phyloP scores from a whole-genome alignment of 495 filamentous ascomycete genomes.

The Entonaema liquescens region DNA sequence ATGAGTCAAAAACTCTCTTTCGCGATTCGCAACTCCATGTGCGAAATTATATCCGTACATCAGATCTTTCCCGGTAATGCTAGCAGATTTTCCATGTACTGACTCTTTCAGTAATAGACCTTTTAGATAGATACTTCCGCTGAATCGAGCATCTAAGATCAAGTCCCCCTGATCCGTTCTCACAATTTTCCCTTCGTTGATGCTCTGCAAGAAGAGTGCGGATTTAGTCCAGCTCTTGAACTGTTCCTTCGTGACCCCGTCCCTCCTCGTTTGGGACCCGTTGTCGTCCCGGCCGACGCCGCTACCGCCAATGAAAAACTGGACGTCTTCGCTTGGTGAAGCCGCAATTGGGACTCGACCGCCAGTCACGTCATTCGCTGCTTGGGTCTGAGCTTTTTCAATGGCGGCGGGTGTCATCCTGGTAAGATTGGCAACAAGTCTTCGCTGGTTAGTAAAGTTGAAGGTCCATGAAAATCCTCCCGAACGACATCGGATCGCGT shows the following conservation, averaged over 20 bases:
- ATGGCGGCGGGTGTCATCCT: neutral
- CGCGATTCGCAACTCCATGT: constrained; percentile 28
- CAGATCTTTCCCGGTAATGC: constrained; percentile 25
- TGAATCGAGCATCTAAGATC: neutral
- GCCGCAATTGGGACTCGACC: neutral
- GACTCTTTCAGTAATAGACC: neutral
- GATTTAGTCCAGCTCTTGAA: neutral
- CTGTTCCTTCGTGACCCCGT: neutral
- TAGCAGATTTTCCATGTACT: constrained; percentile 1
- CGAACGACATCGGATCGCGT: neutral
- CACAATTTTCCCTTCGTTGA: neutral
- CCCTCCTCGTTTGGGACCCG: neutral
- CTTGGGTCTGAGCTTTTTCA: neutral
- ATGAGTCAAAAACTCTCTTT: constrained; percentile 30
- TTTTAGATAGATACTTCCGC: neutral
- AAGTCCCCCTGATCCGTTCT: neutral
- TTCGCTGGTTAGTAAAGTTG: neutral
- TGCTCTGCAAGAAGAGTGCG: neutral
- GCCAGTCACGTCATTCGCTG: neutral
- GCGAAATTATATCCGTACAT: constrained; percentile 39
- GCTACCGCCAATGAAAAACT: neutral
- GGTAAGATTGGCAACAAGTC: neutral
- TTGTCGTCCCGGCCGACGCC: neutral
- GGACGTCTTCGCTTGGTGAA: neutral
- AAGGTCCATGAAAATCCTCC: neutral